Evolutionary conservation across 2,329 filamentous ascomycete species (phyloP).

Genomic region (Penicillium sp.): DNA sequence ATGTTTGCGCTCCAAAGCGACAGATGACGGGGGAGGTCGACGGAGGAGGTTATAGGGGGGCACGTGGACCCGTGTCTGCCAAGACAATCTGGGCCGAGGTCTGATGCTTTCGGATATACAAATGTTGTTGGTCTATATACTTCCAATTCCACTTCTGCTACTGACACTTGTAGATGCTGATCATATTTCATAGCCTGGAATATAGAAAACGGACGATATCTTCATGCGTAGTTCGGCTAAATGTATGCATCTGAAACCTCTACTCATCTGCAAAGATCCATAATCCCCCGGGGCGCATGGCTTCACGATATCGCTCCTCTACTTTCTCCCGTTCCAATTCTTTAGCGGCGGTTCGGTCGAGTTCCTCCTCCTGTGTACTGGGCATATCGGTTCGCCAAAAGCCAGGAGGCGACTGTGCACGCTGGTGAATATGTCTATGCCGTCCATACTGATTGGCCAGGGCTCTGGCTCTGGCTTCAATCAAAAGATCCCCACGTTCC

Average conservation of each 20-base stretch:
- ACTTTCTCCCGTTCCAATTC: constrained; percentile 65
- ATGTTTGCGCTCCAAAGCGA: constrained; percentile 24
- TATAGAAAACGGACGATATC: no score
- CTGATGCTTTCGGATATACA: constrained; percentile 12
- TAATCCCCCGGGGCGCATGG: constrained; percentile 71
- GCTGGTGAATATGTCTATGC: constrained; percentile 73
- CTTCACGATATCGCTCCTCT: constrained; percentile 75
- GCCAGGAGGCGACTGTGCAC: constrained; percentile 74
- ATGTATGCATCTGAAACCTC: not conserved
- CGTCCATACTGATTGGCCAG: constrained; percentile 75
- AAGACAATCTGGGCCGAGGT: constrained; percentile 32
- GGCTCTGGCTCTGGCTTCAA: constrained; percentile 73
- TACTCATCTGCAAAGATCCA: constrained; percentile 84
- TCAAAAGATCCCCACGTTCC: constrained; percentile 67
- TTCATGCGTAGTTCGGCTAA: not conserved
- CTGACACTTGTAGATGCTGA: no score
- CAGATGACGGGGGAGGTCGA: constrained; percentile 7
- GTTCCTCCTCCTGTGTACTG: constrained; percentile 74
- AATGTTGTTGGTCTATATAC: not conserved
- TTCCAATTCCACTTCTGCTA: no score
- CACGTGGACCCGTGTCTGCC: constrained; percentile 29
- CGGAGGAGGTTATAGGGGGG: constrained; percentile 20
- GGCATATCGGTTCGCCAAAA: constrained; percentile 94
- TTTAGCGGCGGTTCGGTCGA: constrained; percentile 66
- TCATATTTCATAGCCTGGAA: no score